Percentiles rank a stretch among this genome's conserved stretches.
Conservation (phyloP, 306 rosid genomes). For the Vicia sativa region DNA sequence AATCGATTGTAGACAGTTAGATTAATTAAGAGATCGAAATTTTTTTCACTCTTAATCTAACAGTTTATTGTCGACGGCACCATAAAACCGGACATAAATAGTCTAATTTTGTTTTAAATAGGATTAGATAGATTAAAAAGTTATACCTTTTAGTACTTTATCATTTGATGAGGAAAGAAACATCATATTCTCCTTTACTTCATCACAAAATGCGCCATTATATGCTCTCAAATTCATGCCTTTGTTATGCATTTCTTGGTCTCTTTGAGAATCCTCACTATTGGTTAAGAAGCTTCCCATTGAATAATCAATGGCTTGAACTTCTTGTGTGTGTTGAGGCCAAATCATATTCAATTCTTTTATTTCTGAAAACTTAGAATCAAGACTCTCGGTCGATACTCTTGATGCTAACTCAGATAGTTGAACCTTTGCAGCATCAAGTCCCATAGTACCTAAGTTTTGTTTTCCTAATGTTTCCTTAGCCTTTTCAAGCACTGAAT, state of each 20-base stretch:
- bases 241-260: constrained; percentile 46
- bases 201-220: constrained; percentile 41
- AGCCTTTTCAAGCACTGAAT: constrained; percentile 79
- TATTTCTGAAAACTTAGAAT: constrained; percentile 39
- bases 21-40: no score
- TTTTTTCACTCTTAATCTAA: no score
- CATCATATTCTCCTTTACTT: constrained; percentile 41
- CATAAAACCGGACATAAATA: neutral
- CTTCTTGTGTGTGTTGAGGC: constrained; percentile 48
- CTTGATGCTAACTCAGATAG: constrained; percentile 76
- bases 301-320: constrained; percentile 55
- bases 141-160: constrained; percentile 35
- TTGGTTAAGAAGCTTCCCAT: constrained; percentile 63
- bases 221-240: constrained; percentile 43
- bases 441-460: constrained; percentile 58
- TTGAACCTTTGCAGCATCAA: constrained; percentile 77
- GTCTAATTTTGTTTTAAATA: neutral
- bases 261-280: constrained; percentile 58
- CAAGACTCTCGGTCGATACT: constrained; percentile 62
- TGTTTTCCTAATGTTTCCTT: constrained; percentile 72
- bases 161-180: constrained; percentile 42
- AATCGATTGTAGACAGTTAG: no score
- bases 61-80: neutral
- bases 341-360: constrained; percentile 39
- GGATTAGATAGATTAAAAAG: neutral